phyloP scores from a whole-genome alignment of 2,329 filamentous ascomycete species.

The Botrytis deweyae region DNA sequence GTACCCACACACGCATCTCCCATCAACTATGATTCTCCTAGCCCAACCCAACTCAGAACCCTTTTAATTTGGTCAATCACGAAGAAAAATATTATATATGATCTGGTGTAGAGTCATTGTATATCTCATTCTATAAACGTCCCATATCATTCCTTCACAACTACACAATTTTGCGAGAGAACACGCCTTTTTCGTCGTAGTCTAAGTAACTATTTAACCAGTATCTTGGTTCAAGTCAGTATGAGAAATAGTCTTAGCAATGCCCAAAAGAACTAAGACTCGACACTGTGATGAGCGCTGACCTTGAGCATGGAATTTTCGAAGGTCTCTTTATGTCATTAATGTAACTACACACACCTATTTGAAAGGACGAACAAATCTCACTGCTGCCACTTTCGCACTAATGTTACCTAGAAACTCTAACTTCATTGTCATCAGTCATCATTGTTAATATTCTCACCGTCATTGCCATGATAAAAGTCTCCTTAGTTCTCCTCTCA shows the following conservation, averaged over 20 bases:
- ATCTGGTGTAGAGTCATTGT: neutral
- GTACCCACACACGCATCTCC: neutral
- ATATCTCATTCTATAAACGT: neutral
- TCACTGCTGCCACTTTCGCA: neutral
- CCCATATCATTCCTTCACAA: neutral
- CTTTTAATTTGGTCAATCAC: neutral
- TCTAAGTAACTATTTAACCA: neutral
- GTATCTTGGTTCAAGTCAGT: neutral
- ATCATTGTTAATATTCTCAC: neutral
- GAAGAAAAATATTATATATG: neutral
- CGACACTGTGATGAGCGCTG: rapidly evolving
- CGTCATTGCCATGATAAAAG: neutral
- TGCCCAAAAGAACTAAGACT: neutral
- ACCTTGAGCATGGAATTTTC: rapidly evolving
- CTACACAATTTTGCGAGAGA: neutral
- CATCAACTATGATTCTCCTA: neutral
- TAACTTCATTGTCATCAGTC: neutral
- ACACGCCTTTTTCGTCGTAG: neutral
- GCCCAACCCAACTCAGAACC: neutral
- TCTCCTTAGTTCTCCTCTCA: neutral
- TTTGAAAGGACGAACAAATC: neutral
- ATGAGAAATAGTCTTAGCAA: rapidly evolving
- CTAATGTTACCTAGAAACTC: neutral
- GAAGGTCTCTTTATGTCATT: neutral
- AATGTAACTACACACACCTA: neutral